Conservation (phyloP, 192 early-diverging fungal genomes). For the Phycomyces nitens region DNA sequence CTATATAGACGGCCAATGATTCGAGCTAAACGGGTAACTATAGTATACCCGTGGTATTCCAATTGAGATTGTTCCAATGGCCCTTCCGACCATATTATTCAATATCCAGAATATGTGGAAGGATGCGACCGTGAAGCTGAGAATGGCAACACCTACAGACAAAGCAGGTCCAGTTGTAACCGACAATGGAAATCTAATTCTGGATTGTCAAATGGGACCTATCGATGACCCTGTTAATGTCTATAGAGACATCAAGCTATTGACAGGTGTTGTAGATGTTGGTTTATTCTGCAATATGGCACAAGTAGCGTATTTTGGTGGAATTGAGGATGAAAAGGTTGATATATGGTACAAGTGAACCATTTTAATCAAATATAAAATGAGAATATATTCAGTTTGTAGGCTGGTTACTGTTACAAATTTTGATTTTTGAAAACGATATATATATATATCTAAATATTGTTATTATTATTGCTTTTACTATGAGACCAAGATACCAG, state of each 20-base stretch:
- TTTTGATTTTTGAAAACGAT: too few species aligned
- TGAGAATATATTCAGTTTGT: too few species aligned
- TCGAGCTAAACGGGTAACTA: not conserved
- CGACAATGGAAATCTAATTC: slow-evolving; percentile 90
- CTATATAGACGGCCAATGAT: too few species aligned
- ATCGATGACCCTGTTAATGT: slow-evolving; percentile 55
- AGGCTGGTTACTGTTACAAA: too few species aligned
- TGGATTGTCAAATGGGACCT: slow-evolving; percentile 79
- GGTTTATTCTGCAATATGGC: slow-evolving; percentile 91
- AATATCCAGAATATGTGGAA: slow-evolving; percentile 12
- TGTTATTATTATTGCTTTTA: too few species aligned
- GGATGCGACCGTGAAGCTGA: slow-evolving; percentile 56
- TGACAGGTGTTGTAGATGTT: slow-evolving; percentile 90
- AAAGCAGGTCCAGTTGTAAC: slow-evolving; percentile 96
- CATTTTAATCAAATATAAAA: too few species aligned
- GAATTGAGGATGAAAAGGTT: slow-evolving; percentile 61
- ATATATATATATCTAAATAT: too few species aligned
- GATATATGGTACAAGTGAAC: slow-evolving; percentile 15
- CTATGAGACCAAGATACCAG: too few species aligned
- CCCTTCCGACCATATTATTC: slow-evolving; percentile 59
- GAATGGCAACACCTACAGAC: slow-evolving; percentile 59
- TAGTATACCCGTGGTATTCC: slow-evolving; percentile 83
- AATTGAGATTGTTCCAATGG: slow-evolving; percentile 86
- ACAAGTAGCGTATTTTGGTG: slow-evolving; percentile 80
- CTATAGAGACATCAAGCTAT: slow-evolving; percentile 54